phyloP scores from a whole-genome alignment of 2,329 filamentous ascomycete species.

The Alternaria hordeiaustralica region DNA sequence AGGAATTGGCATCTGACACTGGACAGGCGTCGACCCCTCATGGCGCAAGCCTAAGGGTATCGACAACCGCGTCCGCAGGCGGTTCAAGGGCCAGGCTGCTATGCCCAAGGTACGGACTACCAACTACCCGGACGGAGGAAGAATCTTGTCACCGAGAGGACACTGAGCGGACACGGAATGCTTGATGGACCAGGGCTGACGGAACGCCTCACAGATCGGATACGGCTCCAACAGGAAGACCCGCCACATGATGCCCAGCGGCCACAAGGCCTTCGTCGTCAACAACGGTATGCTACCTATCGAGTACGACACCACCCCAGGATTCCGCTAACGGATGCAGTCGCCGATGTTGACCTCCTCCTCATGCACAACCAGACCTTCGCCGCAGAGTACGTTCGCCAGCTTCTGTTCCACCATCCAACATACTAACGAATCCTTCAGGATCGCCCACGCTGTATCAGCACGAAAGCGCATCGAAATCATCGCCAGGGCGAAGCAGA shows the following conservation, averaged over 20 bases:
- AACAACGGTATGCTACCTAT: slow-evolving; percentile 69
- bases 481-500: slow-evolving; percentile 93
- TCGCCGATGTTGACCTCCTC: slow-evolving; percentile 91
- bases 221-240: slow-evolving; percentile 99
- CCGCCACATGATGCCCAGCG: slow-evolving; percentile 96
- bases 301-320: background rate
- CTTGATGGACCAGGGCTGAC: slow-evolving; percentile 35
- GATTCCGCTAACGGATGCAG: slow-evolving; percentile 44
- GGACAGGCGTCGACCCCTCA: slow-evolving; percentile 70
- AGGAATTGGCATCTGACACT: slow-evolving; percentile 34
- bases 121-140: slow-evolving; percentile 5
- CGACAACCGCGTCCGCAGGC: slow-evolving; percentile 95
- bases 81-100: slow-evolving; percentile 92
- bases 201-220: slow-evolving; percentile 73
- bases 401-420: background rate
- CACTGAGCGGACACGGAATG: background rate
- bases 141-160: background rate
- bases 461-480: slow-evolving; percentile 99
- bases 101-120: slow-evolving; percentile 89
- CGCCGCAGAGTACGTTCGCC: slow-evolving; percentile 84
- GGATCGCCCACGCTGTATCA: slow-evolving; percentile 97
- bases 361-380: slow-evolving; percentile 99
- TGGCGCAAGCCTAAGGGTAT: slow-evolving; percentile 99
- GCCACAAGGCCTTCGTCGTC: slow-evolving; percentile 99
- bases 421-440: slow-evolving; percentile 49